These are phyloP conservation scores for Adenanthera pavonina DNA, from an alignment of 306 rosid species.

Conservation along the genomic window DNA sequence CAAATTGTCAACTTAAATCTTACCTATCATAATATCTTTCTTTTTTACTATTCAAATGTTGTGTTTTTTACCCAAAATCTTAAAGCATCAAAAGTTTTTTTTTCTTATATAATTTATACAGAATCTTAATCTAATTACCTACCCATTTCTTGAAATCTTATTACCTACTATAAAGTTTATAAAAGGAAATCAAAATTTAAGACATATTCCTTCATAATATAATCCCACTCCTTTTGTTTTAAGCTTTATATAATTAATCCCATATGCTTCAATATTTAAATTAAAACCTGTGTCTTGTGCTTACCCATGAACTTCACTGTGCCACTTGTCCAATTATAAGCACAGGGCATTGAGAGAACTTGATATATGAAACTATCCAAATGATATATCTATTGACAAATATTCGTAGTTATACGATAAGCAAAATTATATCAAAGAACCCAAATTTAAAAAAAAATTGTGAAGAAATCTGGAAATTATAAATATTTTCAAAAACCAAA, in stretches of 20 bases:
- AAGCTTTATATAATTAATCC: background rate
- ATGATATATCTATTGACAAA: background rate
- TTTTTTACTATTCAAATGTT: background rate
- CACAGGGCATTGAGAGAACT: background rate
- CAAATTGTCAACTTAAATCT: background rate
- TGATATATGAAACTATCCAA: background rate
- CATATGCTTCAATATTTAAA: background rate
- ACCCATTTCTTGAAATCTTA: background rate
- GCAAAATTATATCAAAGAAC: background rate
- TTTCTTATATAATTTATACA: background rate
- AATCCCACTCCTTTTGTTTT: background rate
- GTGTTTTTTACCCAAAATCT: too few relatives aligned
- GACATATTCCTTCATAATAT: background rate
- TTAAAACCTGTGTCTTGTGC: background rate
- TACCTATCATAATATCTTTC: background rate
- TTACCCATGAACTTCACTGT: background rate
- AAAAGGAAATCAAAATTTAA: background rate
- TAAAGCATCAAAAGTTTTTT: background rate
- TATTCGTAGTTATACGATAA: background rate
- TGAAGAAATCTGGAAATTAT: too few relatives aligned
- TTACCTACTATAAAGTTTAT: background rate
- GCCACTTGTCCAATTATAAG: background rate
- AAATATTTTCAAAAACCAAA: background rate
- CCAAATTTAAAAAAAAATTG: background rate
- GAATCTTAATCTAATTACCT: slow-evolving; percentile 30